These are phyloP conservation scores for Talaromyces ruber DNA, from an alignment of 495 filamentous ascomycete species.

Conservation along the genomic window DNA sequence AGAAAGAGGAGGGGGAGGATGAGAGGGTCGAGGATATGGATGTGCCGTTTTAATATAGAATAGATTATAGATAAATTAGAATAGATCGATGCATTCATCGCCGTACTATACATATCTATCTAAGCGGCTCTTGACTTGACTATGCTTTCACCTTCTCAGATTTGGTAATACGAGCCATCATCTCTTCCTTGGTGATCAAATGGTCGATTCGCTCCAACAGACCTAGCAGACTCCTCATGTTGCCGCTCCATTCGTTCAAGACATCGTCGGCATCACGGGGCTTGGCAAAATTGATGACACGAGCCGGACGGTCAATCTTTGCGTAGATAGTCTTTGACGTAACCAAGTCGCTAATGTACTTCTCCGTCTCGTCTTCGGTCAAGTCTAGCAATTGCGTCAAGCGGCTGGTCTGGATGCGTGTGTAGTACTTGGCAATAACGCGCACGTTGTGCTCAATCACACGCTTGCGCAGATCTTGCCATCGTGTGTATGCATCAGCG, in stretches of 20 bases:
- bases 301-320: constrained; percentile 91
- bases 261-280: constrained; percentile 93
- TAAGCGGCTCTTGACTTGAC: neutral
- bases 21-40: constrained; percentile 58
- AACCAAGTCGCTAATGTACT: constrained; percentile 91
- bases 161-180: constrained; percentile 91
- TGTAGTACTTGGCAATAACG: constrained; percentile 97
- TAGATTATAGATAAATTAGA: constrained; percentile 4
- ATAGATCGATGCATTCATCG: neutral
- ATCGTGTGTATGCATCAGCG: constrained; percentile 69
- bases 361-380: constrained; percentile 91
- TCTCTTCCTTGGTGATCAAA: constrained; percentile 99
- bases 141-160: constrained; percentile 43
- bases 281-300: constrained; percentile 87
- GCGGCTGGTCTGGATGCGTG: constrained; percentile 83
- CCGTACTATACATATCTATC: constrained; percentile 7
- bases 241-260: constrained; percentile 95
- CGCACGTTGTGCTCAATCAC: constrained; percentile 99
- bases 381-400: constrained; percentile 85
- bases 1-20: constrained; percentile 38
- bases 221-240: constrained; percentile 95
- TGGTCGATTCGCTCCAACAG: constrained; percentile 92
- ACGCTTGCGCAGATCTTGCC: constrained; percentile 90
- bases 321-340: constrained; percentile 95
- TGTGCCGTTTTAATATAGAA: constrained; percentile 40